Conservation (phyloP, 2,329 filamentous ascomycete species). For the Delphinella strobiligena region DNA sequence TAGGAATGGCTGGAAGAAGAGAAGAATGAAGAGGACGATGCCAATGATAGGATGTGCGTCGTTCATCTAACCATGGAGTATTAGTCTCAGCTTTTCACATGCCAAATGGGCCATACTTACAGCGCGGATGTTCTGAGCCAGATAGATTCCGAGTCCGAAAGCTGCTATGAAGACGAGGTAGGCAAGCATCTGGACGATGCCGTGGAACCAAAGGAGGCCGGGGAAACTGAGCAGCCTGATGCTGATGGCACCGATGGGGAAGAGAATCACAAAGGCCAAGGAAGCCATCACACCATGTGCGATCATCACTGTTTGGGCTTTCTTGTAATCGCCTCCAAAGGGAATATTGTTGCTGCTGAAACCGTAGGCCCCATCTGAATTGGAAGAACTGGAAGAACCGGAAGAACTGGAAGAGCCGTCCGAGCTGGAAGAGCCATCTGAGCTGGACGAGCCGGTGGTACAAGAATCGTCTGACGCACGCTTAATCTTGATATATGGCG, state of each 20-base stretch:
- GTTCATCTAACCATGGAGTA: constrained; percentile 16
- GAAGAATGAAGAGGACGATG: constrained; percentile 34
- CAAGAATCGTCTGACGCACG: too few relatives aligned
- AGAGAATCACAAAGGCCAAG: constrained; percentile 33
- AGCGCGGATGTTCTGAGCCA: constrained; percentile 28
- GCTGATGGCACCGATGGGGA: constrained; percentile 31
- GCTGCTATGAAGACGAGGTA: constrained; percentile 37
- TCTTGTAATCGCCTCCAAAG: constrained; percentile 2
- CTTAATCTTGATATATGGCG: neutral
- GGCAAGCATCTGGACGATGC: constrained; percentile 35
- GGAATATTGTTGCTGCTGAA: constrained; percentile 1
- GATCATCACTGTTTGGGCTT: constrained; percentile 14
- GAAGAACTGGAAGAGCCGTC: constrained; percentile 1
- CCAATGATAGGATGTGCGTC: constrained; percentile 42
- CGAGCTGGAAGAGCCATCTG: too few relatives aligned
- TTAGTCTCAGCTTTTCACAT: too few relatives aligned
- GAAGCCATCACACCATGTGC: constrained; percentile 32
- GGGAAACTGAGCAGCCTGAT: constrained; percentile 31
- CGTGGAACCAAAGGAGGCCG: constrained; percentile 33
- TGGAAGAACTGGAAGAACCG: constrained; percentile 3
- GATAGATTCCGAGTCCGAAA: constrained; percentile 38
- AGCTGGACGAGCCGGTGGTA: neutral
- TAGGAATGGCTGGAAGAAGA: constrained; percentile 44
- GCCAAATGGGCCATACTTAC: constrained; percentile 16
- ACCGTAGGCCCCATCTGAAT: neutral